Evolutionary conservation across 2,329 filamentous ascomycete species (phyloP).

Genomic region (Neocucurbitaria cava): DNA sequence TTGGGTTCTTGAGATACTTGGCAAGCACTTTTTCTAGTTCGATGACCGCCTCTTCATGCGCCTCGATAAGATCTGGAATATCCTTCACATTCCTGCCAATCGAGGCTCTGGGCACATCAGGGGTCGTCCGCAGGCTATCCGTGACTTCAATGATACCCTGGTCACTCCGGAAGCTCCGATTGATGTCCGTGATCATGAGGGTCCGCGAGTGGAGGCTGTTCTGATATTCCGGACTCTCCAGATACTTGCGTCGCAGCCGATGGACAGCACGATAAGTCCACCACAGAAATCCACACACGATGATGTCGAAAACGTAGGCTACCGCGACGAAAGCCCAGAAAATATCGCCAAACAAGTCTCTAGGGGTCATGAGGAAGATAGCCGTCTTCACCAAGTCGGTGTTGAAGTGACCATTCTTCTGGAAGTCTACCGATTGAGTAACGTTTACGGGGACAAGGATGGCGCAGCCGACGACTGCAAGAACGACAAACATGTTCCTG

Average conservation of each 20-base stretch:
- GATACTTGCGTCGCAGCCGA: conserved; percentile 76
- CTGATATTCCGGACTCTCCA: conserved; percentile 87
- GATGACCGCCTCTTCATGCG: conserved; percentile 82
- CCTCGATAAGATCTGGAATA: conserved; percentile 81
- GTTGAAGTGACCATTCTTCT: conserved; percentile 16
- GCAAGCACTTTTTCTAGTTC: conserved; percentile 83
- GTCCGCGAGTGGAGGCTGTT: conserved; percentile 78
- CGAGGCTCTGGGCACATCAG: conserved; percentile 78
- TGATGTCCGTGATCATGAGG: conserved; percentile 80
- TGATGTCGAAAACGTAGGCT: conserved; percentile 72
- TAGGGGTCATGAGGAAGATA: conserved; percentile 50
- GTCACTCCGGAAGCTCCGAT: conserved; percentile 76
- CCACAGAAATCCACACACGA: conserved; percentile 84
- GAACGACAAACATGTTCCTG: conserved; percentile 81
- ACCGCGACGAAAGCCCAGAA: conserved; percentile 67
- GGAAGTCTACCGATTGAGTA: conserved; percentile 18
- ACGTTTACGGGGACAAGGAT: conserved; percentile 85
- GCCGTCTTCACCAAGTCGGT: conserved; percentile 8
- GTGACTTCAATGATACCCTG: conserved; percentile 87
- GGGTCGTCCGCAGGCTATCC: conserved; percentile 78
- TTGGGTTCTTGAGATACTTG: conserved; percentile 88
- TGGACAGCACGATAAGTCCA: conserved; percentile 82
- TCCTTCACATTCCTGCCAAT: conserved; percentile 93
- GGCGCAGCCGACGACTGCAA: conserved; percentile 75
- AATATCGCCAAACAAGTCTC: conserved; percentile 55